A percentile compares a stretch with the other conserved stretches of the same genome.
phyloP scores from a whole-genome alignment of 129 eudicot genomes.

The Lonicera japonica region DNA sequence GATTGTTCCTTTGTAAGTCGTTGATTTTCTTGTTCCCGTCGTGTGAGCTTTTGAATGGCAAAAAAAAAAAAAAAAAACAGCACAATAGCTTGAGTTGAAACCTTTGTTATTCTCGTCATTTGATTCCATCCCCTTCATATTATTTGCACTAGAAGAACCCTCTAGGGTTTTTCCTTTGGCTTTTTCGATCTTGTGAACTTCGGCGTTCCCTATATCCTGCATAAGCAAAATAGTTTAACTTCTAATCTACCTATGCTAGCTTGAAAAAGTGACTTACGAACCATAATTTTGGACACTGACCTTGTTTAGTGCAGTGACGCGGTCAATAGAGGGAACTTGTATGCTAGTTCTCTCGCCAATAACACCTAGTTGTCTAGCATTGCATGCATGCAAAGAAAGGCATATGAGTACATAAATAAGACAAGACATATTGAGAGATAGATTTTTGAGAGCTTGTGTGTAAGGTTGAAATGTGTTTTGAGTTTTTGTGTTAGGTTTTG shows the following conservation, averaged over 20 bases:
- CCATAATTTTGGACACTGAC: conserved; percentile 19
- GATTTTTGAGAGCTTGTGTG: conserved; percentile 8
- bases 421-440: conserved; percentile 25
- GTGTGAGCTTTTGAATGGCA: no score
- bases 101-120: conserved; percentile 23
- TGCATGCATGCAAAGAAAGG: conserved; percentile 64
- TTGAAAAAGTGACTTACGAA: neutral
- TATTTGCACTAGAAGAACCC: neutral
- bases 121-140: conserved; percentile 7
- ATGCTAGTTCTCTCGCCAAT: conserved; percentile 11
- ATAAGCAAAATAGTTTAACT: no score
- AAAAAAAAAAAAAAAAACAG: no score
- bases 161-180: conserved; percentile 7
- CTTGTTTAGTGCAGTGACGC: conserved; percentile 14
- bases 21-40: no score
- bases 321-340: neutral
- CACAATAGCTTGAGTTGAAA: neutral
- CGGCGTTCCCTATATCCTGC: no score
- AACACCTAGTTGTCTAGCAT: conserved; percentile 32
- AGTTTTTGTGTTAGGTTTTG: neutral
- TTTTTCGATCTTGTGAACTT: neutral
- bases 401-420: conserved; percentile 34
- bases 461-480: conserved; percentile 20
- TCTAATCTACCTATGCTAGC: no score
- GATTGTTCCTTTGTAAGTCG: no score